phyloP scores from a whole-genome alignment of 257 asterid genomes.

The Solanum megistacrolobum region DNA sequence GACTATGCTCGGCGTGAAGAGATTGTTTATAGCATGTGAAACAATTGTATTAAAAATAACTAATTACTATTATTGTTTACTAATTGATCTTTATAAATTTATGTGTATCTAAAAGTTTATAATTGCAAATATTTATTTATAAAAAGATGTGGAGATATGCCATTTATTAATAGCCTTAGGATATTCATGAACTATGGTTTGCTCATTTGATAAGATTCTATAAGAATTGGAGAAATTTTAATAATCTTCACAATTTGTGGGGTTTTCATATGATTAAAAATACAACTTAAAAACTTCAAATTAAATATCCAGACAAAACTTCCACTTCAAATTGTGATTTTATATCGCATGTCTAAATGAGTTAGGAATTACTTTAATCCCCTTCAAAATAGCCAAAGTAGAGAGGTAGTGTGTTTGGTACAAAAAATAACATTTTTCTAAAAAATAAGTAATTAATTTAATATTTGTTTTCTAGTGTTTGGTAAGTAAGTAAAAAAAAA shows the following conservation, averaged over 20 bases:
- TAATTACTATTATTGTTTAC: neutral
- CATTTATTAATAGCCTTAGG: neutral
- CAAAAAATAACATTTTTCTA: too few relatives aligned
- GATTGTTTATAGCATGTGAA: neutral
- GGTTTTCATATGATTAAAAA: too few relatives aligned
- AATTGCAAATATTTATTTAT: too few relatives aligned
- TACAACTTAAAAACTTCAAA: neutral
- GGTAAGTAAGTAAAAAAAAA: too few relatives aligned
- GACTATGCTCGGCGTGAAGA: neutral
- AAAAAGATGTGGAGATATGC: neutral
- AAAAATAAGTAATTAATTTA: too few relatives aligned
- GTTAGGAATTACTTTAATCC: too few relatives aligned
- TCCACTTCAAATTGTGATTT: neutral
- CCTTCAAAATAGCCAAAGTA: too few relatives aligned
- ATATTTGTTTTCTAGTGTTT: too few relatives aligned
- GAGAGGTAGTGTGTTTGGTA: too few relatives aligned
- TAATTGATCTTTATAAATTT: neutral
- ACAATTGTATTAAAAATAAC: neutral
- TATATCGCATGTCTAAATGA: neutral
- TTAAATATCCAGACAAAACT: neutral
- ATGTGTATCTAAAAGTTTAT: too few relatives aligned
- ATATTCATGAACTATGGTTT: neutral
- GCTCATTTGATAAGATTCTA: neutral
- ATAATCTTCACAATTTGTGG: neutral
- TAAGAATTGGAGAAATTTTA: neutral